These are phyloP conservation scores for Ambrosiella cleistominuta DNA, from an alignment of 2,329 filamentous ascomycete species.

Conservation along the genomic window DNA sequence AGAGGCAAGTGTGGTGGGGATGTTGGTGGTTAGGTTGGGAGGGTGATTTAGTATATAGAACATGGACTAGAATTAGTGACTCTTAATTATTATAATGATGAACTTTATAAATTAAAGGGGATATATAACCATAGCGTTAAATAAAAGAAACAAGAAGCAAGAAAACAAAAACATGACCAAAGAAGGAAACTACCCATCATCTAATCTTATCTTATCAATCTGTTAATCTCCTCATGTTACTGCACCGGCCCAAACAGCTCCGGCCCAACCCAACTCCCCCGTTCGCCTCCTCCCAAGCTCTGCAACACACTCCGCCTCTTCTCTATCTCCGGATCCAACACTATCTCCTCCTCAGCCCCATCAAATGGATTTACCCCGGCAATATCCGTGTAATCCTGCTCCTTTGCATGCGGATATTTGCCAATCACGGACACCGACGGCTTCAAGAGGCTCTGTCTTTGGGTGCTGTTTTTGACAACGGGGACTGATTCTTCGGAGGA, in stretches of 20 bases:
- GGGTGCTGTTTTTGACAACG: not conserved
- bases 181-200: no score
- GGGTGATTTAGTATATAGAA: no score
- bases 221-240: no score
- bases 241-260: not conserved
- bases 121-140: no score
- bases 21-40: constrained; percentile 47
- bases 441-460: not conserved
- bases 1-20: constrained; percentile 45
- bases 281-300: not conserved
- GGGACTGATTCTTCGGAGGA: not conserved
- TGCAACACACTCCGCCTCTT: not conserved
- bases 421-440: constrained; percentile 10
- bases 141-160: no score
- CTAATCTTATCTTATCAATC: no score
- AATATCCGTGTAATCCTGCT: constrained; percentile 14
- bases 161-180: no score
- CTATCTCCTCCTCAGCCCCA: not conserved
- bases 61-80: no score
- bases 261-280: not conserved
- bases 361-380: constrained; percentile 12
- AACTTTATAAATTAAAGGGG: no score
- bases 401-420: constrained; percentile 13
- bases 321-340: not conserved
- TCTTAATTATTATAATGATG: no score